Percentiles rank a stretch among this genome's conserved stretches.
These are phyloP conservation scores for Pelagophyceae sp. DNA, from an alignment of 352 stramenopile species.

Conservation along the genomic window DNA sequence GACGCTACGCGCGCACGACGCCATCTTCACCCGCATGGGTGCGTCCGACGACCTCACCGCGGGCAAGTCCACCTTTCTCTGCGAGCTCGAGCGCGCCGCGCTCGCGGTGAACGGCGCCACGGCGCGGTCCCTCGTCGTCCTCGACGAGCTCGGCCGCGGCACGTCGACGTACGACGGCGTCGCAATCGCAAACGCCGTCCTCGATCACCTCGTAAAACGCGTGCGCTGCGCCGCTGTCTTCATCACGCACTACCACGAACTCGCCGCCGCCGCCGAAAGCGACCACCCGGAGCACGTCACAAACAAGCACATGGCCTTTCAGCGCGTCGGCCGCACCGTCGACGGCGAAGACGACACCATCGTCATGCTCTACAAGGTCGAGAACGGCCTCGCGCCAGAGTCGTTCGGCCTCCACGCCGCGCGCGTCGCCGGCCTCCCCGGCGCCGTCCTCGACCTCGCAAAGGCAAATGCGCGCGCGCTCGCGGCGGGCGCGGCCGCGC, in stretches of 20 bases:
- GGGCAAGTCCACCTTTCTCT: conserved; percentile 42
- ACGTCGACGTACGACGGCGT: conserved; percentile 98
- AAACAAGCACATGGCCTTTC: conserved; percentile 66
- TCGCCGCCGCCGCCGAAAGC: conserved; percentile 46
- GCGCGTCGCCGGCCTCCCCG: conserved; percentile 10
- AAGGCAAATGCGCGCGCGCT: too few relatives aligned
- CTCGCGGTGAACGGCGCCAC: conserved; percentile 57
- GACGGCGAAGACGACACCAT: neutral
- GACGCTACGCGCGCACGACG: conserved; percentile 49
- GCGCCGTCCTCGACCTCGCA: conserved; percentile 6
- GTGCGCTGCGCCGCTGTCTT: conserved; percentile 78
- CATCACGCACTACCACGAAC: conserved; percentile 95
- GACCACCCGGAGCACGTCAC: conserved; percentile 48
- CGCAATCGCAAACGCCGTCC: conserved; percentile 91
- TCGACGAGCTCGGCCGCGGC: conserved; percentile 95
- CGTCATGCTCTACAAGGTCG: conserved; percentile 33
- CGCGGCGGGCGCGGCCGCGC: too few relatives aligned
- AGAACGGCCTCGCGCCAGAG: conserved; percentile 4
- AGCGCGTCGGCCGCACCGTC: conserved; percentile 64
- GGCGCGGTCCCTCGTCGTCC: conserved; percentile 86
- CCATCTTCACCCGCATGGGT: conserved; percentile 60
- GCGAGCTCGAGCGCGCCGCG: conserved; percentile 39
- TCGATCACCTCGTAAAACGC: conserved; percentile 76
- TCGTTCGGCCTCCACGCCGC: conserved; percentile 24
- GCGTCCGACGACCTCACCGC: conserved; percentile 32